A percentile compares a stretch with the other conserved stretches of the same genome.
Conservation (phyloP, 2,329 filamentous ascomycete species). For the Cytospora mali region DNA sequence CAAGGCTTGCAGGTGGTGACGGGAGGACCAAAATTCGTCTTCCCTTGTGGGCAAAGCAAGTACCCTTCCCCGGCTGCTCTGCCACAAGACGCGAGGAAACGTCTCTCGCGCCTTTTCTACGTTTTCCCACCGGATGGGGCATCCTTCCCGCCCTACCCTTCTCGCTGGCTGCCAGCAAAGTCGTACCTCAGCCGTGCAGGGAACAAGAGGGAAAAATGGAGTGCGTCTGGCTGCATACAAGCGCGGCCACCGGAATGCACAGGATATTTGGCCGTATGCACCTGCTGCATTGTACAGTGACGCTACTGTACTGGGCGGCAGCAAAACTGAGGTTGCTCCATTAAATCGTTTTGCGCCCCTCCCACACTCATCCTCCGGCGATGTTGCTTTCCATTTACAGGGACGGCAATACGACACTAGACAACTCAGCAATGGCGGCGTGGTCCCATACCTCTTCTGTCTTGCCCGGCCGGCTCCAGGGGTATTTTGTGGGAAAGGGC, state of each 20-base stretch:
- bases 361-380: constrained; percentile 20
- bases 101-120: constrained; percentile 2
- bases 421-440: constrained; percentile 26
- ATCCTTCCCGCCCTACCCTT: constrained; percentile 3
- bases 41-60: constrained; percentile 10
- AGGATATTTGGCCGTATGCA: constrained; percentile 29
- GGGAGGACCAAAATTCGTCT: constrained; percentile 17
- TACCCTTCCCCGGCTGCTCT: constrained; percentile 3
- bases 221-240: constrained; percentile 25
- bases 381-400: constrained; percentile 11
- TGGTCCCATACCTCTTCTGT: constrained; percentile 22
- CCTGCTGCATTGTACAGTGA: constrained; percentile 26
- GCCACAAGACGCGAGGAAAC: constrained; percentile 9
- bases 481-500: constrained; percentile 19
- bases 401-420: constrained; percentile 9
- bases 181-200: constrained; percentile 18
- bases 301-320: constrained; percentile 27
- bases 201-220: constrained; percentile 5
- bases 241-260: constrained; percentile 27
- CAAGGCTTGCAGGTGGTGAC: constrained; percentile 15
- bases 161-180: constrained; percentile 1
- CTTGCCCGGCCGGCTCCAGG: constrained; percentile 15
- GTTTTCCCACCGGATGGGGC: constrained; percentile 9
- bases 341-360: constrained; percentile 22
- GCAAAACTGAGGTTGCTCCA: constrained; percentile 10